phyloP scores from a whole-genome alignment of 345 rosid species.

The Noccaea caerulescens region DNA sequence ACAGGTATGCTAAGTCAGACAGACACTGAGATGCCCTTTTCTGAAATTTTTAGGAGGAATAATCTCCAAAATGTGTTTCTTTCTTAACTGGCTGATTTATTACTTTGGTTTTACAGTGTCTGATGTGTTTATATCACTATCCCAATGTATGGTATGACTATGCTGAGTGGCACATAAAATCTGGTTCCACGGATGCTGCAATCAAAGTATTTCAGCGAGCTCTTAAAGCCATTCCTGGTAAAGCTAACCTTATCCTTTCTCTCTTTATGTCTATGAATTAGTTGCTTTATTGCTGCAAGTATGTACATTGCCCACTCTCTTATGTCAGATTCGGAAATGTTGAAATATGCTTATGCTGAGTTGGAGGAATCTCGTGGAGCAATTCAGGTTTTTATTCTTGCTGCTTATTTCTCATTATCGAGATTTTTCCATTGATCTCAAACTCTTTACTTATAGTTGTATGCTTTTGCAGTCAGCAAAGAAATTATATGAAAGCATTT shows the following conservation, averaged over 20 bases:
- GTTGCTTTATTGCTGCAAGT: slow-evolving; percentile 2
- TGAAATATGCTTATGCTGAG: slow-evolving; percentile 94
- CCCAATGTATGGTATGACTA: slow-evolving; percentile 95
- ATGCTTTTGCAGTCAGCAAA: slow-evolving; percentile 74
- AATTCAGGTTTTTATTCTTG: slow-evolving; percentile 53
- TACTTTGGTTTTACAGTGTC: slow-evolving; percentile 61
- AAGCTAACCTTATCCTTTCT: slow-evolving; percentile 16
- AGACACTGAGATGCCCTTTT: slow-evolving; percentile 24
- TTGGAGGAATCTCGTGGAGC: slow-evolving; percentile 95
- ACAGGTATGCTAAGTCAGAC: slow-evolving; percentile 59
- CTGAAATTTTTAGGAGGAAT: slow-evolving; percentile 4
- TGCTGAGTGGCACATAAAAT: slow-evolving; percentile 90
- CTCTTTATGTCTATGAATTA: slow-evolving; percentile 24
- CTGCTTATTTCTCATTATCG: slow-evolving; percentile 20
- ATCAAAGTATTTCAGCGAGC: slow-evolving; percentile 94
- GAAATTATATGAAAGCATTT: slow-evolving; percentile 74
- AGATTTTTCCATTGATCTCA: slow-evolving; percentile 21
- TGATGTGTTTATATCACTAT: slow-evolving; percentile 94
- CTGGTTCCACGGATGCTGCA: slow-evolving; percentile 86
- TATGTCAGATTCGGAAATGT: slow-evolving; percentile 75
- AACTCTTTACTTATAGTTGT: slow-evolving; percentile 34
- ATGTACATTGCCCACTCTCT: slow-evolving; percentile 29
- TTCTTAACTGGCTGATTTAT: slow-evolving; percentile 29
- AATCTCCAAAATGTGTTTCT: slow-evolving; percentile 20
- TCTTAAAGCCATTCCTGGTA: slow-evolving; percentile 94